Percentiles rank a stretch among this genome's conserved stretches.
phyloP scores from a whole-genome alignment of 495 filamentous ascomycete species.

The Penicillium riverlandense region DNA sequence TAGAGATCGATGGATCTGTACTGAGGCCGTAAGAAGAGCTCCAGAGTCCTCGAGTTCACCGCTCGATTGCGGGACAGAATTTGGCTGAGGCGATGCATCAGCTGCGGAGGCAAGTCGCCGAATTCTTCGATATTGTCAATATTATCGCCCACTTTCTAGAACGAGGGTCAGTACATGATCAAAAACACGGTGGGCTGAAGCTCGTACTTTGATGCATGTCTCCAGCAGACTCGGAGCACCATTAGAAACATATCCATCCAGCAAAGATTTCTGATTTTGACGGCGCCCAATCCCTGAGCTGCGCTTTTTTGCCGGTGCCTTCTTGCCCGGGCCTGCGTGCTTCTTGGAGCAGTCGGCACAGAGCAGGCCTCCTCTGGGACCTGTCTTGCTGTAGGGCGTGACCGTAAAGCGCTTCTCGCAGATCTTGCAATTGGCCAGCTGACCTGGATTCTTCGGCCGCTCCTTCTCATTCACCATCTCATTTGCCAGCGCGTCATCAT shows the following conservation, averaged over 20 bases:
- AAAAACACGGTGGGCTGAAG: not conserved
- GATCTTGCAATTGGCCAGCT: constrained; percentile 79
- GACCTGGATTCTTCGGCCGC: constrained; percentile 62
- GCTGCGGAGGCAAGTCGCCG: constrained; percentile 60
- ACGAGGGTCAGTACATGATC: not conserved
- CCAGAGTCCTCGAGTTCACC: constrained; percentile 59
- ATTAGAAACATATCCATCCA: constrained; percentile 62
- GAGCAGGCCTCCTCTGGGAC: constrained; percentile 73
- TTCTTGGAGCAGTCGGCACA: constrained; percentile 83
- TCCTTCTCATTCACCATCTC: constrained; percentile 55
- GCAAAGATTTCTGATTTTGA: constrained; percentile 66
- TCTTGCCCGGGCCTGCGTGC: constrained; percentile 54
- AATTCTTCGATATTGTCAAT: constrained; percentile 77
- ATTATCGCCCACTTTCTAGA: constrained; percentile 67
- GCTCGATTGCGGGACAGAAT: constrained; percentile 75
- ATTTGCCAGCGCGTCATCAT: constrained; percentile 38
- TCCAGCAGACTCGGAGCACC: constrained; percentile 71
- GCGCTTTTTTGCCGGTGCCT: constrained; percentile 56
- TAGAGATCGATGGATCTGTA: constrained; percentile 64
- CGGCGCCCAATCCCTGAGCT: constrained; percentile 46
- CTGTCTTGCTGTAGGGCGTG: constrained; percentile 80
- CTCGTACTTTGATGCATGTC: constrained; percentile 62
- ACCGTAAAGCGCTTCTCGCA: constrained; percentile 91
- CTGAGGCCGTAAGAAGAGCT: constrained; percentile 69
- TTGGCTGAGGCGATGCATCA: constrained; percentile 69